A percentile compares a stretch with the other conserved stretches of the same genome.
Evolutionary conservation across 2,329 filamentous ascomycete species (phyloP).

Genomic region (Monosporascus ibericus): DNA sequence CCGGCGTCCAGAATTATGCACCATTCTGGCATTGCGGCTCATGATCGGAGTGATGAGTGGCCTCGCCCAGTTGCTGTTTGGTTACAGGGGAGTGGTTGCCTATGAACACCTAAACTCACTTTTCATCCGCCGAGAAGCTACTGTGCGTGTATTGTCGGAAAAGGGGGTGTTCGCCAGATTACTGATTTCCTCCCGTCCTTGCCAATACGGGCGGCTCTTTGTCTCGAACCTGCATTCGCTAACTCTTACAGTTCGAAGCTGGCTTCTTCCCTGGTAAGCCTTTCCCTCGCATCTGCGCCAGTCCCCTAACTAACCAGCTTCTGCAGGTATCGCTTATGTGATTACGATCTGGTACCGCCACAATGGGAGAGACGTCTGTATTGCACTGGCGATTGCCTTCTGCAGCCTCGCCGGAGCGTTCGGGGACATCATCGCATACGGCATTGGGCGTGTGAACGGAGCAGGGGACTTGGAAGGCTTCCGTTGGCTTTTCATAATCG

Average conservation of each 20-base stretch:
- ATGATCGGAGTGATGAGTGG: slow-evolving; percentile 39
- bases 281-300: not conserved
- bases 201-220: too few species aligned
- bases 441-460: slow-evolving; percentile 50
- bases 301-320: slow-evolving; percentile 35
- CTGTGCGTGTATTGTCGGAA: too few species aligned
- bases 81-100: too few species aligned
- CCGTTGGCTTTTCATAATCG: slow-evolving; percentile 44
- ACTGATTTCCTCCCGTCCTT: too few species aligned
- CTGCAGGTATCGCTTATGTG: slow-evolving; percentile 16
- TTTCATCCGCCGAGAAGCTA: too few species aligned
- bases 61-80: too few species aligned
- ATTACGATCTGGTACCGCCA: slow-evolving; percentile 21
- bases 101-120: too few species aligned
- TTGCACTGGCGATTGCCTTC: slow-evolving; percentile 62
- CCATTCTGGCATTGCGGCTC: slow-evolving; percentile 29
- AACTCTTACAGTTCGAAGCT: slow-evolving; percentile 35
- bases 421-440: slow-evolving; percentile 53
- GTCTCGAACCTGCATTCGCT: not conserved
- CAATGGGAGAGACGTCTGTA: slow-evolving; percentile 14
- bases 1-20: slow-evolving; percentile 17
- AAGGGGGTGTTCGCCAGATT: too few species aligned
- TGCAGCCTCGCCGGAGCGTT: slow-evolving; percentile 62
- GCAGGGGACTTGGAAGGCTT: slow-evolving; percentile 39
- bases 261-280: slow-evolving; percentile 47